These are phyloP conservation scores for Fraxinus latifolia DNA, from an alignment of 305 asterid genomes.

Conservation along the genomic window DNA sequence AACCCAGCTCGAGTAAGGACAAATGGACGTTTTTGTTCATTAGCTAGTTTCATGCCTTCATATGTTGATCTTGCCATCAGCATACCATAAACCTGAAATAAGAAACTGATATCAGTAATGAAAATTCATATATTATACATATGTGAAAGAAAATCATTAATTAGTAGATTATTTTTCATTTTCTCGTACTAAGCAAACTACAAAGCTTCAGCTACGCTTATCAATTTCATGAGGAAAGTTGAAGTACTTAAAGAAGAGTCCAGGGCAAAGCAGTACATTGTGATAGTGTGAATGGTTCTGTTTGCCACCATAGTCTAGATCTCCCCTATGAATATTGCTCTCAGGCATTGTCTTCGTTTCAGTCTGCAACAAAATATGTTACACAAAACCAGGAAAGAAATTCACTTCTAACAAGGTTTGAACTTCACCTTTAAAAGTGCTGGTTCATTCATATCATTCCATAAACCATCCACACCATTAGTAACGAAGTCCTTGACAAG, in stretches of 20 bases:
- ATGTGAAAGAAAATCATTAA: not conserved
- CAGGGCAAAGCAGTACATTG: slow-evolving; percentile 49
- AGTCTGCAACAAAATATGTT: slow-evolving; percentile 47
- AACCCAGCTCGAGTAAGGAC: slow-evolving; percentile 97
- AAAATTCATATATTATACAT: slow-evolving; percentile 7
- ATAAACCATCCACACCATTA: slow-evolving; percentile 92
- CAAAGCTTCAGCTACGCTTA: not conserved
- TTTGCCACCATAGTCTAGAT: slow-evolving; percentile 74
- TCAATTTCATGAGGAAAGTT: not conserved
- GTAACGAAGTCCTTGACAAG: slow-evolving; percentile 69
- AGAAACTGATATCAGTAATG: not conserved
- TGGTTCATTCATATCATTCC: slow-evolving; percentile 99
- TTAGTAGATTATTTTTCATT: not conserved
- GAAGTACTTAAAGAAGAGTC: slow-evolving; percentile 1
- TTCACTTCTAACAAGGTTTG: slow-evolving; percentile 2
- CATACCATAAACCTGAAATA: slow-evolving; percentile 81
- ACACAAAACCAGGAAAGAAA: slow-evolving; percentile 10
- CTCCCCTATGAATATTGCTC: slow-evolving; percentile 83
- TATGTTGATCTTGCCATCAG: slow-evolving; percentile 95
- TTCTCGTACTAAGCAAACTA: not conserved
- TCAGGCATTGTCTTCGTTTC: slow-evolving; percentile 96
- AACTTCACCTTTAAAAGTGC: slow-evolving; percentile 53
- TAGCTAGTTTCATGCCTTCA: slow-evolving; percentile 84
- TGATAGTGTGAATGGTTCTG: slow-evolving; percentile 88
- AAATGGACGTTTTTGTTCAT: slow-evolving; percentile 75